phyloP scores from a whole-genome alignment of 441 rosid species.

The Euphorbia corollata region DNA sequence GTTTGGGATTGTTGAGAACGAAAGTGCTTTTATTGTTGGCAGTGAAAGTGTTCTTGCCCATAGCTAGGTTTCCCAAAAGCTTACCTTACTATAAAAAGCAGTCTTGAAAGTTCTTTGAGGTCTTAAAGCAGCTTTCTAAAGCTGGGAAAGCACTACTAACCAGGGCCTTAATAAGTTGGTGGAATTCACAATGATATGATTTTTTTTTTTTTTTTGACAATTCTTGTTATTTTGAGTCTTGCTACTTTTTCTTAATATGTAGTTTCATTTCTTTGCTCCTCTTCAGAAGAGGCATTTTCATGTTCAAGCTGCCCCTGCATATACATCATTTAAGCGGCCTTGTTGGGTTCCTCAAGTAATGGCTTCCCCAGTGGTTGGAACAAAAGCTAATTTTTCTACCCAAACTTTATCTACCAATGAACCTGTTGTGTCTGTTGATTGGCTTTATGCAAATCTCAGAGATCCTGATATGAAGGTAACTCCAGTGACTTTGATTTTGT shows the following conservation, averaged over 20 bases:
- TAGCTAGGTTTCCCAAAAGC: too few species aligned
- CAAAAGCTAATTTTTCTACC: slow-evolving; percentile 36
- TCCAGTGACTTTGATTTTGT: not conserved
- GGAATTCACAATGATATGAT: not conserved
- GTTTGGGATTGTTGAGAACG: too few species aligned
- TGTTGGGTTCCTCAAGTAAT: slow-evolving; percentile 30
- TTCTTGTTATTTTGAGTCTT: slow-evolving; percentile 6
- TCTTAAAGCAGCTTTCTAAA: too few species aligned
- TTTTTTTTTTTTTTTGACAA: not conserved
- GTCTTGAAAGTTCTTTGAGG: too few species aligned
- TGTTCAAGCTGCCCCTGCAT: slow-evolving; percentile 20
- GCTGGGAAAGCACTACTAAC: too few species aligned
- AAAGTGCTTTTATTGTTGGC: too few species aligned
- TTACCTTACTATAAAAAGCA: too few species aligned
- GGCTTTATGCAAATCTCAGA: slow-evolving; percentile 77
- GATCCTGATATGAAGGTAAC: slow-evolving; percentile 67
- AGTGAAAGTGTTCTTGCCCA: too few species aligned
- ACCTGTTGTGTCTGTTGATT: slow-evolving; percentile 81
- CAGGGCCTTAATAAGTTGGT: not conserved
- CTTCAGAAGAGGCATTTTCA: slow-evolving; percentile 43
- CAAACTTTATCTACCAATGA: slow-evolving; percentile 42
- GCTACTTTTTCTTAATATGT: not conserved
- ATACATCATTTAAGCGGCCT: slow-evolving; percentile 26
- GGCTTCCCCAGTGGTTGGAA: slow-evolving; percentile 41
- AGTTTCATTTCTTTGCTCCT: slow-evolving; percentile 11